Evolutionary conservation across 192 early-diverging fungal species (phyloP).

Genomic region (Coemansia sp.): DNA sequence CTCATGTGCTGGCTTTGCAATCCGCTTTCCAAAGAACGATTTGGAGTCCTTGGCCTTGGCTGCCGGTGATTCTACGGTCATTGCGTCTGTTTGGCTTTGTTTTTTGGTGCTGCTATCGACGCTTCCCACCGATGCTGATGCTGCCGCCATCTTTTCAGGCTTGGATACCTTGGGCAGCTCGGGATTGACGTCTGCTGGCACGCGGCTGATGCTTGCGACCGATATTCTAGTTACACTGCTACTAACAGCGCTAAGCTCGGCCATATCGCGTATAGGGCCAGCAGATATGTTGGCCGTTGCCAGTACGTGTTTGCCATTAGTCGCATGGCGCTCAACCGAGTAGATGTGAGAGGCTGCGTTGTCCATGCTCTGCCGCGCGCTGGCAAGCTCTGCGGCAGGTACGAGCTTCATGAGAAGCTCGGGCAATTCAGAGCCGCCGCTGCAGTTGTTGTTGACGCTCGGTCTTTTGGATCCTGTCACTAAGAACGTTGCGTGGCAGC

Average conservation of each 20-base stretch:
- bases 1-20: constrained; percentile 2
- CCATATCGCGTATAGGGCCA: constrained; percentile 36
- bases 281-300: constrained; percentile 30
- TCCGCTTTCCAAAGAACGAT: constrained; percentile 39
- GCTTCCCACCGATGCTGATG: not conserved
- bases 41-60: constrained; percentile 5
- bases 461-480: constrained; percentile 16
- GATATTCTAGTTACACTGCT: constrained; percentile 21
- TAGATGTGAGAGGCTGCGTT: constrained; percentile 30
- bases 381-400: constrained; percentile 17
- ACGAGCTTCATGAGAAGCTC: constrained; percentile 31
- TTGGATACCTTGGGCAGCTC: not conserved
- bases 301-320: constrained; percentile 11
- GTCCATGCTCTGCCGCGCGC: constrained; percentile 12
- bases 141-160: not conserved
- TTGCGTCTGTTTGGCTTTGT: not conserved
- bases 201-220: not conserved
- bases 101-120: not conserved
- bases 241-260: constrained; percentile 18
- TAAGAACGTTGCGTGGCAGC: constrained; percentile 40
- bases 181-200: not conserved
- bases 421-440: not conserved
- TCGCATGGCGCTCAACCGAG: constrained; percentile 18
- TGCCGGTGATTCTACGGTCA: not conserved
- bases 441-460: not conserved